Base-by-base conservation (phyloP, 495 filamentous ascomycete species). In the Trypethelium eluteriae region DNA sequence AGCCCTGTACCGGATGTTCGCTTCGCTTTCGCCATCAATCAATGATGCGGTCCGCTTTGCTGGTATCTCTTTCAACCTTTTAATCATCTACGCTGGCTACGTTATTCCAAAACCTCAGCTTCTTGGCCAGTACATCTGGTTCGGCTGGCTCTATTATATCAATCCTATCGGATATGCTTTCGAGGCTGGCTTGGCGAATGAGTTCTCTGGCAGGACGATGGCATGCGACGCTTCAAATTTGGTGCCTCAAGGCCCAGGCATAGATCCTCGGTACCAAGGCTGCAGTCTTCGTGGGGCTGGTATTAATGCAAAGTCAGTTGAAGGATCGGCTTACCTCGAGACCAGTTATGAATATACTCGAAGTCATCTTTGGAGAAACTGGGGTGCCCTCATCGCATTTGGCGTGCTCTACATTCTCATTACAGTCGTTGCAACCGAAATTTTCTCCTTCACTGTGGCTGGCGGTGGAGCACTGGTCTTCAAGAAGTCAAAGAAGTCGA, bases 1-100 rank as follows among this genome's bases (percentile, higher is more conserved):
- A 0, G 80, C 87, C 6, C 68, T 91, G 38, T 91, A 89, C 70
- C 85, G 89, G 14, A 90, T 91, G 87, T 89, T 92, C 70, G 89
- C 87, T 1, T 82, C 86, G 6, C 74, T 91, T 5, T 90, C 86
- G 2, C 87, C 87, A 0, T 83, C 82, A 2, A 89, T 92, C 56
- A 86, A 91, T 71, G 87, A 89, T 61, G 88, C 89, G 2, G 85
- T 90, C 49, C 81, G 87, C 10, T 90, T 91, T 71, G 81, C 83
- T 62, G 88, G 88, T 67, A 83, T 86, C 67, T 85, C 82, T 0
- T 72, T 92, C 41, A 90, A 89, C 70, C 73, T 91, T 34, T 71
- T 82, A 34, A 69, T 78, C 62, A 86, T 90, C 49, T 85, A 74
- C 70, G 80, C 78, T 1, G 83, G 83, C 38, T 85, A 85, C 65